Evolutionary conservation across 805 yeast genomes (phyloP), one percentile per base, ranked within the genome.

Genomic region (Ogataea pilisensis): DNA sequence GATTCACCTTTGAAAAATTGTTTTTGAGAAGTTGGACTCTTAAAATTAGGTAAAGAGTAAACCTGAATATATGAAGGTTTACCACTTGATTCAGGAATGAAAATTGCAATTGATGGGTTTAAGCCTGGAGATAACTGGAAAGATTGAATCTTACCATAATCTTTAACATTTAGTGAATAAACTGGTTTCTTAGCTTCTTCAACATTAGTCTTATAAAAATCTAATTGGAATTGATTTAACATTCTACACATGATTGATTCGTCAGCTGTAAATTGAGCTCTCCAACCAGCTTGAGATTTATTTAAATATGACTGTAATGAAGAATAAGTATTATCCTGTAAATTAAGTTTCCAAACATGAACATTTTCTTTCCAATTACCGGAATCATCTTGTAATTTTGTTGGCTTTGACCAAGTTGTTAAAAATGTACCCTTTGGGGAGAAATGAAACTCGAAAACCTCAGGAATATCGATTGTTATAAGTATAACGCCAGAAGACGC

Each of bases 1-100:
- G 85, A 78, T 61, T 93, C 99, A 37, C 97, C 98, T 68, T 91
- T 90, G 76, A 93, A 93, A 55, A 93, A 87, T 43, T 87, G 79
- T 64, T 91, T 93, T 46, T 82, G 78, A 38, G 93, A 83, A 37
- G 88, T 80, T 26, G 96, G 91, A 52, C 80, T 86, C 50, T 69
- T 67, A 57, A 82, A 77, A 57, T 84, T 73, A 24, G 95, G 89
- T 46, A 87, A 72, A 55, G 84, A 82, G 67, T 84, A 93, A 45
- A 95, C 83, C 48, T 83, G 77, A 42, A 93, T 90, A 50, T 73
- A 76, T 14, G 97, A 96, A 3, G 98, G 99, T 59, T 84, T 85
- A 45, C 96, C 95, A 42, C 73, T 69, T 51, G 78, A 76, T 58
- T 88, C 96, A 8, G 96, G 95, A 24, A 86, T 76, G 60, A 95